phyloP scores from a whole-genome alignment of 2,329 filamentous ascomycete genomes.

The Samsoniella hepiali region DNA sequence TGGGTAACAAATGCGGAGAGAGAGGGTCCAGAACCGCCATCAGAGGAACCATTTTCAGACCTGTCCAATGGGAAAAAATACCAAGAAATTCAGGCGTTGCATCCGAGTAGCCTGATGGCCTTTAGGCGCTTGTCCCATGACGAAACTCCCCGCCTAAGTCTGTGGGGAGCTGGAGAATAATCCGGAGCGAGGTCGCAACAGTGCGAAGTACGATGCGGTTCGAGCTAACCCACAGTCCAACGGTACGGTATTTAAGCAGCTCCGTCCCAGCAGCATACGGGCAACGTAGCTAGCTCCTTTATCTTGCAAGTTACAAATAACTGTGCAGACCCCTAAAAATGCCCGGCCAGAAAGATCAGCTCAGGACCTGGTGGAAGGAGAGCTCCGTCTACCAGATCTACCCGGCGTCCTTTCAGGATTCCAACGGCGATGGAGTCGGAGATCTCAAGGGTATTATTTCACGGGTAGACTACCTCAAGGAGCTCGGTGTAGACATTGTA shows the following conservation, averaged over 20 bases:
- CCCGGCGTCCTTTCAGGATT: conserved; percentile 59
- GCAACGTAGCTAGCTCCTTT: not conserved
- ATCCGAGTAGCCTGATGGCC: not conserved
- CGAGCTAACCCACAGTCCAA: not conserved
- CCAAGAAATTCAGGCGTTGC: not conserved
- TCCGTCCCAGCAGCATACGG: not conserved
- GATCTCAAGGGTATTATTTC: conserved; percentile 58
- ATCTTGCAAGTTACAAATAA: not conserved
- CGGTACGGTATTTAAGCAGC: not conserved
- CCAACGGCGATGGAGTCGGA: conserved; percentile 52
- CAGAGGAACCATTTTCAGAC: not conserved
- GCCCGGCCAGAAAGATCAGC: conserved; percentile 24
- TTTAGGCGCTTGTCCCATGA: not conserved
- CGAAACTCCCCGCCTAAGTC: not conserved
- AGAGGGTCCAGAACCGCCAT: not conserved
- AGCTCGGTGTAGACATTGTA: conserved; percentile 56
- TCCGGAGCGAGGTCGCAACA: not conserved
- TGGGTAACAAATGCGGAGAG: conserved; percentile 14
- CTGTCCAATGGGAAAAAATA: not conserved
- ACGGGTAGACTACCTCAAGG: conserved; percentile 52
- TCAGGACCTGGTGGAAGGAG: conserved; percentile 56
- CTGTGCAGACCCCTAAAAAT: not conserved
- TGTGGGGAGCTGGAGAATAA: conserved; percentile 2
- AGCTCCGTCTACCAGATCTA: conserved; percentile 60
- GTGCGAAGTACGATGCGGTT: not conserved